These are phyloP conservation scores for Telfairia occidentalis DNA, from an alignment of 331 rosid species.

Conservation along the genomic window DNA sequence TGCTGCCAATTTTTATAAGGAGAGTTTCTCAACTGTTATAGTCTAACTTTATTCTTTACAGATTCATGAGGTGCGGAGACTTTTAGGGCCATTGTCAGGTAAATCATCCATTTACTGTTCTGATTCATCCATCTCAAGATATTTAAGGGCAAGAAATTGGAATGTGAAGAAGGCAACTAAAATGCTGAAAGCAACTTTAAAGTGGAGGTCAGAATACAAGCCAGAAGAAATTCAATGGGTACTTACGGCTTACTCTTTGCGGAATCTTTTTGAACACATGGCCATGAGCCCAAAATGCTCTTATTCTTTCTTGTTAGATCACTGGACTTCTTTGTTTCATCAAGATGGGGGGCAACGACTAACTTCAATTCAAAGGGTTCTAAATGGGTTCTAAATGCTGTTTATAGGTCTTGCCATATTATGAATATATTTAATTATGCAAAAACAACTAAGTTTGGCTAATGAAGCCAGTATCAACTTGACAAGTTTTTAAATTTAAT, in stretches of 20 bases:
- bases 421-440: not conserved
- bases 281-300: not conserved
- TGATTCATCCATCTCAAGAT: slow-evolving; percentile 58
- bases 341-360: not conserved
- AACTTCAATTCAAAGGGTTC: not conserved
- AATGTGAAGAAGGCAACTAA: slow-evolving; percentile 76
- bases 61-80: slow-evolving; percentile 62
- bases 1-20: slow-evolving; percentile 8
- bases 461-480: not conserved
- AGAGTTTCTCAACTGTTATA: not conserved
- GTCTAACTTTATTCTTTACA: slow-evolving; percentile 23
- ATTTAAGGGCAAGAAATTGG: slow-evolving; percentile 76
- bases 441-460: not conserved
- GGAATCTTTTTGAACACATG: not conserved
- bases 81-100: slow-evolving; percentile 53
- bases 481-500: not conserved
- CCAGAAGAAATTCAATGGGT: slow-evolving; percentile 96
- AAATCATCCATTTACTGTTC: slow-evolving; percentile 62
- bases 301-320: not conserved
- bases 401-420: not conserved
- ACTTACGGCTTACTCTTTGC: slow-evolving; percentile 2
- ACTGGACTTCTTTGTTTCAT: not conserved
- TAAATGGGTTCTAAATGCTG: not conserved
- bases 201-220: slow-evolving; percentile 69
- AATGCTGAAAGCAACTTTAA: slow-evolving; percentile 68